Evolutionary conservation across 805 yeast species (phyloP), one percentile per base, ranked within the genome.

Genomic region (Kodamaea jinghongensis): DNA sequence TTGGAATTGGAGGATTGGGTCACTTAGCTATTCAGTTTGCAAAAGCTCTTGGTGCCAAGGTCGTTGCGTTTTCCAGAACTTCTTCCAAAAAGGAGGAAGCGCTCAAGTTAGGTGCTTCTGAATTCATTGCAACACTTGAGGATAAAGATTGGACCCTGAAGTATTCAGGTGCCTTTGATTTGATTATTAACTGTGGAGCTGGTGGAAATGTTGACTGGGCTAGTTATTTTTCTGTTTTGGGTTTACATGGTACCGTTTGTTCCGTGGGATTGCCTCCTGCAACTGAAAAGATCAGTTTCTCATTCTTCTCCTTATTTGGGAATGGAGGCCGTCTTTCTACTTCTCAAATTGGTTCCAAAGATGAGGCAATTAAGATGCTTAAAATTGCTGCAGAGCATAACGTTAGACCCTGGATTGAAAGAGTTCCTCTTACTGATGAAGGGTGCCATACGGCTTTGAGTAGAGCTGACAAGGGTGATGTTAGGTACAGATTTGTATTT

Each of bases 1-100:
- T 75, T 42, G 85, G 85, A 38, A 70, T 81, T 43, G 86, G 86
- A 36, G 86, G 86, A 17, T 68, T 81, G 40, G 86, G 86, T 34
- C 82, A 78, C 63, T 67, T 78, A 67, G 81, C 73, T 11, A 56
- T 81, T 38, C 68, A 71, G 55, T 75, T 75, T 46, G 80, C 84
- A 28, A 66, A 66, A 44, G 83, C 84, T 4, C 54, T 80, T 48
- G 86, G 85, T 20, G 81, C 83, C 17, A 79, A 77, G 40, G 83
- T 78, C 14, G 65, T 65, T 39, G 78, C 79, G 12, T 61, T 79
- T 47, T 74, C 82, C 5, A 71, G 83, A 50, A 56, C 73, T 34
- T 56, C 60, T 28, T 49, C 60, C 17, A 80, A 80, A 64, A 73
- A 67, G 48, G 74, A 58, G 13, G 78, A 75, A 42, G 82, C 83